Percentiles rank a stretch among this genome's conserved stretches.
Conservation (phyloP, 306 rosid species). For the barrel medic (Medicago truncatula) region DNA sequence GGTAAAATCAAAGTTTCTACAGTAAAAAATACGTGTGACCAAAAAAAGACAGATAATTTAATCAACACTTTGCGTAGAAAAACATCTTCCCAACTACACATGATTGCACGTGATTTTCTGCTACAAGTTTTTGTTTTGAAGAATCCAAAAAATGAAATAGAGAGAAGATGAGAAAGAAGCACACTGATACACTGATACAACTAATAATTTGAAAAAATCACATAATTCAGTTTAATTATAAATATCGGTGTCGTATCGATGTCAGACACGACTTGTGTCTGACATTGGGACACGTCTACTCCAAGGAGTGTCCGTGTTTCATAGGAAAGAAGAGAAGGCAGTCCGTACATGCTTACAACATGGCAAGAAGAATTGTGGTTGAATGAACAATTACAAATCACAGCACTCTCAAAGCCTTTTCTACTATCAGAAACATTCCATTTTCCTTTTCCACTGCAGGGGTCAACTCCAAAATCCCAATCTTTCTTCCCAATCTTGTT, state of each 20-base stretch:
- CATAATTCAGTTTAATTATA: too few relatives aligned
- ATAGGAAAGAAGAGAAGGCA: slow-evolving; percentile 11
- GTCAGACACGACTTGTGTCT: too few relatives aligned
- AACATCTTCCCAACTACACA: slow-evolving; percentile 15
- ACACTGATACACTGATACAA: too few relatives aligned
- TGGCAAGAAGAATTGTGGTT: slow-evolving; percentile 71
- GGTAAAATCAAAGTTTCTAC: slow-evolving; percentile 29
- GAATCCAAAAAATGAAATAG: background rate
- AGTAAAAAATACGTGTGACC: slow-evolving; percentile 8
- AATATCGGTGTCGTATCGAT: too few relatives aligned
- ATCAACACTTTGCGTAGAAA: slow-evolving; percentile 1
- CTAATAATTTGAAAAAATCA: too few relatives aligned
- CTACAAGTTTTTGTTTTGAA: background rate
- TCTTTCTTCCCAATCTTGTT: slow-evolving; percentile 80
- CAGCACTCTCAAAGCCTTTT: slow-evolving; percentile 64
- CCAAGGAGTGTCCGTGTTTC: too few relatives aligned
- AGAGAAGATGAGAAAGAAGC: background rate
- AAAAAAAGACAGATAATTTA: slow-evolving; percentile 3
- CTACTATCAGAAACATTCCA: slow-evolving; percentile 55
- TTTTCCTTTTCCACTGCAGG: slow-evolving; percentile 74
- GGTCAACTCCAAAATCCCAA: slow-evolving; percentile 82
- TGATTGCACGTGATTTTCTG: slow-evolving; percentile 44
- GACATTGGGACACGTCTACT: too few relatives aligned
- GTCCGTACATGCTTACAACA: slow-evolving; percentile 77
- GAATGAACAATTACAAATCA: slow-evolving; percentile 74